Conservation (phyloP, 1,284 basidiomycete genomes). For the Sporisorium graminicola region DNA sequence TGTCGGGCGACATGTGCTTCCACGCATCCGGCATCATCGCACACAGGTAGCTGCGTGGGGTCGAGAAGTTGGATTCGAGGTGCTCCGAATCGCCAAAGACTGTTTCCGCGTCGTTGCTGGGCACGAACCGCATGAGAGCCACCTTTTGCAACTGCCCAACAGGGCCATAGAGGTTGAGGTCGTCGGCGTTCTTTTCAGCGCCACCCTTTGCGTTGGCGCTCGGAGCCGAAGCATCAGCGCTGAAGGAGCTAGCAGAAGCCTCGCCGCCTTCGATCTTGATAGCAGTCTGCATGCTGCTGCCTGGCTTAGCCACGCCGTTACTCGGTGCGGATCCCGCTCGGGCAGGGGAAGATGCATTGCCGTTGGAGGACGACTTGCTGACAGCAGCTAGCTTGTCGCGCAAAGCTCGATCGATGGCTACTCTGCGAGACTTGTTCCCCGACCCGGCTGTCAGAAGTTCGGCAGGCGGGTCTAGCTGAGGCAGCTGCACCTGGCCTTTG, state of each 20-base stretch:
- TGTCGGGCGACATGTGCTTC: slow-evolving; percentile 24
- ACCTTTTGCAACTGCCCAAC: slow-evolving; percentile 97
- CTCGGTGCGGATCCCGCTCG: neutral
- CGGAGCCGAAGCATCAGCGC: neutral
- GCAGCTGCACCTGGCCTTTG: slow-evolving; percentile 77
- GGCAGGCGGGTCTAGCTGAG: slow-evolving; percentile 42
- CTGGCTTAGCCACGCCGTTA: slow-evolving; percentile 18
- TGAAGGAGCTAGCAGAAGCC: neutral
- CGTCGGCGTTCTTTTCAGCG: slow-evolving; percentile 30
- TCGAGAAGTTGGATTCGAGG: slow-evolving; percentile 49
- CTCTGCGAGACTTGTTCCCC: slow-evolving; percentile 37
- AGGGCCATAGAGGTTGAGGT: slow-evolving; percentile 76
- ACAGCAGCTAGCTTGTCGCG: slow-evolving; percentile 44
- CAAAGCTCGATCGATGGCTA: slow-evolving; percentile 36
- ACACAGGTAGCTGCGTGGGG: slow-evolving; percentile 49
- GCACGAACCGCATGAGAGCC: slow-evolving; percentile 80
- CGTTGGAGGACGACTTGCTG: slow-evolving; percentile 30
- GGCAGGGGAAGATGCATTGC: neutral
- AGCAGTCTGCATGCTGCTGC: slow-evolving; percentile 27
- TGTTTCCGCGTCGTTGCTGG: slow-evolving; percentile 41
- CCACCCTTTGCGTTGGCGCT: slow-evolving; percentile 16
- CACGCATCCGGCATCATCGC: slow-evolving; percentile 21
- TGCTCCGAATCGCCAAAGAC: slow-evolving; percentile 48
- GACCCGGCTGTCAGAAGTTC: slow-evolving; percentile 40
- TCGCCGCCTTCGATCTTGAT: slow-evolving; percentile 45